Evolutionary conservation across 176 grass and related monocot species (phyloP), one percentile per base, ranked within the genome.

Genomic region (Triticum urartu): DNA sequence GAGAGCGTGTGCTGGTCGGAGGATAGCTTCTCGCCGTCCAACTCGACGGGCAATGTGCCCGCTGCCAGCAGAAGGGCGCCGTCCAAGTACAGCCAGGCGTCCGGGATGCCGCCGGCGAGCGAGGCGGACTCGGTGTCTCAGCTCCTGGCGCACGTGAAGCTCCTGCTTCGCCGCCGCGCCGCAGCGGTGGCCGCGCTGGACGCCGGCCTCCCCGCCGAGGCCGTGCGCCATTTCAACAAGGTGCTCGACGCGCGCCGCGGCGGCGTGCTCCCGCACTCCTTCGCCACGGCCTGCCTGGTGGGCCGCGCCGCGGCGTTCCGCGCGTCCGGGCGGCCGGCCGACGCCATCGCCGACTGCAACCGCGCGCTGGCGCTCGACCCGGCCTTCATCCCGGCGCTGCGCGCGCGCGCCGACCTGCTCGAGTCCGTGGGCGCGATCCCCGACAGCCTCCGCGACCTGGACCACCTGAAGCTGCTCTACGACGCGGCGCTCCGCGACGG

Each of bases 381-480:
- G 40, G 91, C 94, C 11, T 99, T 90, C 75, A 96, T 99, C 80
- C 94, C 97, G 5, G 97, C 97, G 78, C 91, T 99, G 25, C 90
- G 94, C 13, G 89, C 94, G 15, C 97, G 94, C 67, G 90, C 97
- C 28, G 92, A 90, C 76, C 81, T 99, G 67, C 88, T 95, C 8
- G 85, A 94, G 79, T 79, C 87, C 1, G 69, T 99, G 1, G 70
- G 86, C 2, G 90, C 92, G 0, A 33, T 94, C 68, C 79, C 90
- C 0, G 97, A 99, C 15, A 88, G 90, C 83, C 93, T 99, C 62
- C 86, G 90, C 4, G 97, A 99, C 91, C 92, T 96, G 12, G 94
- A 99, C 69, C 97, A 99, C 89, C 83, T 99, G 61, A 99, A 96
- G 80, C 94, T 99, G 15, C 91, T 99, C 12, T 95, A 99, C 50